Percentiles rank a stretch among this genome's conserved stretches.
Conservation (phyloP, 176 grass and related monocot genomes). For the Cenchrus fungigraminus region DNA sequence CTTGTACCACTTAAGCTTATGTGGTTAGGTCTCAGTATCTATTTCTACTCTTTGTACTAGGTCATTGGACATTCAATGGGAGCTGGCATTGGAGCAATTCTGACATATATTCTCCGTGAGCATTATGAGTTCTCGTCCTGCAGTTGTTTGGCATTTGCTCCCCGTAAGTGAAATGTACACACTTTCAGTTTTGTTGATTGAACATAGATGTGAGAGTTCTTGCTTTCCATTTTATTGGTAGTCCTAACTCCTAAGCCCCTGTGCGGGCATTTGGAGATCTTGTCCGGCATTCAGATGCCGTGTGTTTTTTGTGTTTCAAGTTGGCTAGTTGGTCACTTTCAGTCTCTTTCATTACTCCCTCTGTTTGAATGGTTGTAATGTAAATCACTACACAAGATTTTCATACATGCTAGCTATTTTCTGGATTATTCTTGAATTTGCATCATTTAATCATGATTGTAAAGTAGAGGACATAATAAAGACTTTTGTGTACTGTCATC, state of each 20-base stretch:
- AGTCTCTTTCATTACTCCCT: neutral
- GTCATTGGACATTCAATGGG: constrained; percentile 91
- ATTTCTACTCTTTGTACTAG: constrained; percentile 42
- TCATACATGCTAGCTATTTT: neutral
- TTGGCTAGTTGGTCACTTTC: neutral
- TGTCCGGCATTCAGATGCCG: neutral
- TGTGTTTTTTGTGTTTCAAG: neutral
- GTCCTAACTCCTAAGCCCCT: neutral
- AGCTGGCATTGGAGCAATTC: constrained; percentile 75
- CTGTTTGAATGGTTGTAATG: neutral
- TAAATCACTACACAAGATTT: neutral
- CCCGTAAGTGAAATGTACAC: constrained; percentile 55
- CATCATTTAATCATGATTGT: neutral
- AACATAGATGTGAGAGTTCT: neutral
- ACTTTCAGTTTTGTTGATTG: constrained; percentile 11
- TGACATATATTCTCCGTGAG: constrained; percentile 84
- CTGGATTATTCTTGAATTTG: neutral
- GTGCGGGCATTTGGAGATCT: constrained; percentile 17
- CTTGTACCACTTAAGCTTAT: neutral
- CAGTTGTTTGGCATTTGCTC: constrained; percentile 83
- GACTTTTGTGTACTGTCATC: neutral
- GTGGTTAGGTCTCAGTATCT: neutral
- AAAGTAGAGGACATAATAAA: constrained; percentile 15
- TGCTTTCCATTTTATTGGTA: constrained; percentile 1
- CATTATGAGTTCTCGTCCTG: constrained; percentile 68